Conservation (phyloP, 129 eudicot species). For the Flaveria ramosissima region DNA sequence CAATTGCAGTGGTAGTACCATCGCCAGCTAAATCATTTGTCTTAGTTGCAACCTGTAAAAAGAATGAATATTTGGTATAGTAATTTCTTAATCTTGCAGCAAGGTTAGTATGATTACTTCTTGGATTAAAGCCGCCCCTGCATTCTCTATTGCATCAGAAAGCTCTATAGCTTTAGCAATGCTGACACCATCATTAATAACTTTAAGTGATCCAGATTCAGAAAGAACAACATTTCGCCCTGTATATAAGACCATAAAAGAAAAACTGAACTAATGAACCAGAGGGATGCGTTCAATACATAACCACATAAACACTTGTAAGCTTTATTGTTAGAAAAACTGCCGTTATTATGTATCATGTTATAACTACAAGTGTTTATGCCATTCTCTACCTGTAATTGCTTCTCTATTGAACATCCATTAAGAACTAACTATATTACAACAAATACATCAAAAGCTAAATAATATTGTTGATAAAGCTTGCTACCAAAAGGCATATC, state of each 20-base stretch:
- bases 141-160: conserved; percentile 81
- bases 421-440: not conserved
- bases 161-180: conserved; percentile 91
- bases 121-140: conserved; percentile 75
- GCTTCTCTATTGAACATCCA: too few relatives aligned
- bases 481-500: conserved; percentile 1
- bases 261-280: not conserved
- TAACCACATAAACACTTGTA: not conserved
- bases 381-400: not conserved
- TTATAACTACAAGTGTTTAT: not conserved
- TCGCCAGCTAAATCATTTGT: conserved; percentile 87
- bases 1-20: conserved; percentile 93
- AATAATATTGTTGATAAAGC: not conserved
- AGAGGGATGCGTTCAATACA: not conserved
- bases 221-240: conserved; percentile 90
- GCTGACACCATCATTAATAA: conserved; percentile 90
- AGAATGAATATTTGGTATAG: not conserved
- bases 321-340: not conserved
- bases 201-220: conserved; percentile 67
- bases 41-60: conserved; percentile 81
- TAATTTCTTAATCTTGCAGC: not conserved
- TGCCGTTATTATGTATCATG: not conserved
- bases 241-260: conserved; percentile 33
- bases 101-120: conserved; percentile 49
- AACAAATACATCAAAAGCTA: not conserved